Conservation (phyloP, 805 yeast species). For the Kluyveromyces nonfermentans region DNA sequence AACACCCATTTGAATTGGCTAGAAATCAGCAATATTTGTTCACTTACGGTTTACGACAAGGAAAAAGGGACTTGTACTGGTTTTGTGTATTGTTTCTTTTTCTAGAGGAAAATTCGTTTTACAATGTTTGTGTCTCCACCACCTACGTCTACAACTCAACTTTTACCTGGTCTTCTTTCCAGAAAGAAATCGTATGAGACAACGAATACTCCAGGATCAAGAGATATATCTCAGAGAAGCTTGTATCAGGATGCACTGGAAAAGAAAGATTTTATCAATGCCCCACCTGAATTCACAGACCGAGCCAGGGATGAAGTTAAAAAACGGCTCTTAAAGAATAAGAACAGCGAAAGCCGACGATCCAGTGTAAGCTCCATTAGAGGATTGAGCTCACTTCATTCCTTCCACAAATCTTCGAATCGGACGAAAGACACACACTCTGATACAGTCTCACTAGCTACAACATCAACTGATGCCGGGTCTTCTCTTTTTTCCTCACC, state of each 20-base stretch:
- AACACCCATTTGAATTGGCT: neutral
- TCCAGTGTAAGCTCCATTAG: neutral
- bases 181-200: constrained; percentile 6
- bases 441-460: neutral
- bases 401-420: constrained; percentile 4
- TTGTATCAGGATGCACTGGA: constrained; percentile 10
- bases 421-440: neutral
- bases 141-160: constrained; percentile 19
- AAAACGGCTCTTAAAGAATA: constrained; percentile 17
- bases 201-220: constrained; percentile 5
- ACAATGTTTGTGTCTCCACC: constrained; percentile 28
- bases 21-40: neutral
- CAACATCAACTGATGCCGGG: neutral
- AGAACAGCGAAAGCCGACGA: neutral
- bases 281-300: constrained; percentile 28
- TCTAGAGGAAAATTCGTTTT: neutral
- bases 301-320: constrained; percentile 30
- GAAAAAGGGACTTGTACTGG: neutral
- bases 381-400: constrained; percentile 3
- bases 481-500: constrained; percentile 2
- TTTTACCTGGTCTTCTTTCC: constrained; percentile 7
- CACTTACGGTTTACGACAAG: neutral
- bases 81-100: neutral
- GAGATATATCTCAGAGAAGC: constrained; percentile 5
- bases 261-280: constrained; percentile 27